Evolutionary conservation across 345 rosid species (phyloP).

Genomic region (Aurinia saxatilis): DNA sequence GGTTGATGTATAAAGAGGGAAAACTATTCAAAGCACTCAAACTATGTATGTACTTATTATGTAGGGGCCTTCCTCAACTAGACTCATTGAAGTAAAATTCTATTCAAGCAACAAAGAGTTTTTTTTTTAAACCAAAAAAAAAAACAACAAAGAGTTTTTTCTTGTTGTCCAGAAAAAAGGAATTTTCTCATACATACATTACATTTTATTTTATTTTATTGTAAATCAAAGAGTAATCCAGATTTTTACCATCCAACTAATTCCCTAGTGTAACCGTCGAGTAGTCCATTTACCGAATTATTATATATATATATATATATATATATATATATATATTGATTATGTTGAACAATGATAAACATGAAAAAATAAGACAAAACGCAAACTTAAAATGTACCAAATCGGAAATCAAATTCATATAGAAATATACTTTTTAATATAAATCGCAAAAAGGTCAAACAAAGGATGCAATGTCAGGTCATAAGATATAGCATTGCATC

Average conservation of each 20-base stretch:
- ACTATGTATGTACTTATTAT: neutral
- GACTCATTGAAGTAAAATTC: neutral
- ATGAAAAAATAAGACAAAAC: neutral
- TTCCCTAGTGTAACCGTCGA: no score
- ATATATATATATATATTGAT: no score
- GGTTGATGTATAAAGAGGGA: constrained; percentile 15
- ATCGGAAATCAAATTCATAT: neutral
- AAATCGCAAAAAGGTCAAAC: neutral
- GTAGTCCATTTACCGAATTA: no score
- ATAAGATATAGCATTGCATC: neutral
- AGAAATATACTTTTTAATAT: neutral
- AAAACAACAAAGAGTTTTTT: no score
- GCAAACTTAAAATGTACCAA: neutral
- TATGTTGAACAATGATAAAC: neutral
- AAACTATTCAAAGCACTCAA: constrained; percentile 20
- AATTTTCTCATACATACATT: no score
- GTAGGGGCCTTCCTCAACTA: constrained; percentile 20
- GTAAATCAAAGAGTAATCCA: no score
- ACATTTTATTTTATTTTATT: no score
- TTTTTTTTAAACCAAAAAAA: no score
- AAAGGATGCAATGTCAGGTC: constrained; percentile 19
- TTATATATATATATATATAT: no score
- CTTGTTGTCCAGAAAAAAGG: no score
- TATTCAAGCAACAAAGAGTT: neutral
- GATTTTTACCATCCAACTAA: no score